Percentiles rank a stretch among this genome's conserved stretches.
phyloP scores from a whole-genome alignment of 2,329 filamentous ascomycete species.

The Phyllosticta ampelicida region DNA sequence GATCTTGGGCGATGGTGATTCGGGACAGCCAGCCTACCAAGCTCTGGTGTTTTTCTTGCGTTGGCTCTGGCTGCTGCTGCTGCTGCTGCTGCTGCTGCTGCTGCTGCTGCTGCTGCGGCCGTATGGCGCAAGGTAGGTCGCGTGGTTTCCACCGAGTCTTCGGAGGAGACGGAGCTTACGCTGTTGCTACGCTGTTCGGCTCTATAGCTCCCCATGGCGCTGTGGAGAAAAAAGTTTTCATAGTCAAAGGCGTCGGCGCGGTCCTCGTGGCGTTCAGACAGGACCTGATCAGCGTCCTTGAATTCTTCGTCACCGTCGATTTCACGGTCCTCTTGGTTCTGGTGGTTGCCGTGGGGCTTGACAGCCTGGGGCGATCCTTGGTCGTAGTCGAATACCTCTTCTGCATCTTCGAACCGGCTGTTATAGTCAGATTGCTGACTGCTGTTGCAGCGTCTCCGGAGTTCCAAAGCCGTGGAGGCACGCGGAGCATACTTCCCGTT shows the following conservation, averaged over 20 bases:
- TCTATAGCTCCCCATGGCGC: constrained; percentile 71
- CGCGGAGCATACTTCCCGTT: not conserved
- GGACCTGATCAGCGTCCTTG: constrained; percentile 5
- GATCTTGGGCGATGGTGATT: constrained; percentile 44
- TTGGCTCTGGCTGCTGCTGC: constrained; percentile 11
- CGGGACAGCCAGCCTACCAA: constrained; percentile 12
- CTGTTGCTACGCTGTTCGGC: constrained; percentile 47
- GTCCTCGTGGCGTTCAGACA: constrained; percentile 65
- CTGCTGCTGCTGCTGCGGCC: constrained; percentile 14
- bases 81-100: constrained; percentile 14
- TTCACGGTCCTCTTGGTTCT: not conserved
- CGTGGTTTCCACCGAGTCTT: constrained; percentile 43
- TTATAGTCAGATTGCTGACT: constrained; percentile 7
- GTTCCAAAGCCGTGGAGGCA: not conserved
- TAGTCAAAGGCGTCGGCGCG: constrained; percentile 94
- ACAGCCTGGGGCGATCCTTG: not conserved
- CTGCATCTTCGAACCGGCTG: constrained; percentile 38
- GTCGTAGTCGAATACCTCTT: constrained; percentile 18
- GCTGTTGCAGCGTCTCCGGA: not conserved
- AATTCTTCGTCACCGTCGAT: not conserved
- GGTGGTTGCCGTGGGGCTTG: not conserved
- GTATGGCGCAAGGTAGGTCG: constrained; percentile 19
- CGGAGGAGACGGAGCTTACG: constrained; percentile 35
- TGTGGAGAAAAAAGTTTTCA: constrained; percentile 89
- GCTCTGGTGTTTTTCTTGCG: constrained; percentile 20